A percentile compares a stretch with the other conserved stretches of the same genome.
Evolutionary conservation across 352 stramenopile genomes (phyloP).

Genomic region (Globisporangium nodosum): DNA sequence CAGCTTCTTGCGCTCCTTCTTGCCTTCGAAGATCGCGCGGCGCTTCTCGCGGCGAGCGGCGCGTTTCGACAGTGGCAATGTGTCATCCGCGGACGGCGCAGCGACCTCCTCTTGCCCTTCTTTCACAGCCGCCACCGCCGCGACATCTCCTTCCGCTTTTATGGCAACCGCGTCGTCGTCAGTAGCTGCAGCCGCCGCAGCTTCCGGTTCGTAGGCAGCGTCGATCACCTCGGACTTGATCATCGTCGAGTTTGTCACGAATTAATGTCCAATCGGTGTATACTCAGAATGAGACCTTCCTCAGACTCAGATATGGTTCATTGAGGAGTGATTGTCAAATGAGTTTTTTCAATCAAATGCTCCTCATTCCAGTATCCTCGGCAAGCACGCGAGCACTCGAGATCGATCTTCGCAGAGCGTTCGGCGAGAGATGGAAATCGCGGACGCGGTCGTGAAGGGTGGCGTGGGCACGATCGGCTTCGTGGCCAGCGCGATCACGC

Average conservation of each 20-base stretch:
- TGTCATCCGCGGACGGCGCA: neutral
- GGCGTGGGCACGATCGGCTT: conserved; percentile 67
- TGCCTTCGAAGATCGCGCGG: conserved; percentile 63
- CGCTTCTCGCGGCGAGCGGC: conserved; percentile 54
- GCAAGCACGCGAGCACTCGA: too few species aligned
- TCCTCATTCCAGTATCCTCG: too few species aligned
- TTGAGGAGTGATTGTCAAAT: neutral
- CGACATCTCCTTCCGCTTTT: neutral
- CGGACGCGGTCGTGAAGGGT: conserved; percentile 62
- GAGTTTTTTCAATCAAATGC: neutral
- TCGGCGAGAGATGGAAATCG: conserved; percentile 32
- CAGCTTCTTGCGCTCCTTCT: conserved; percentile 85
- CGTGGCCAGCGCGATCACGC: conserved; percentile 62
- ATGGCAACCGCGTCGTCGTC: neutral
- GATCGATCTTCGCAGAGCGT: neutral
- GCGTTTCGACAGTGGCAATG: conserved; percentile 35
- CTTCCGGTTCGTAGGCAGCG: too few species aligned
- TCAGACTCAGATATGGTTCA: neutral
- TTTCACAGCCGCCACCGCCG: too few species aligned
- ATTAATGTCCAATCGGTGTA: too few species aligned
- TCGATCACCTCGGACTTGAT: too few species aligned
- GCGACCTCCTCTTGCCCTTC: too few species aligned
- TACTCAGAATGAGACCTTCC: neutral
- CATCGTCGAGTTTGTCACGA: too few species aligned
- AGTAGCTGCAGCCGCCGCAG: neutral